A percentile compares a stretch with the other conserved stretches of the same genome.
These are phyloP conservation scores for Epichloe aotearoae DNA, from an alignment of 2,329 filamentous ascomycete genomes.

Conservation along the genomic window DNA sequence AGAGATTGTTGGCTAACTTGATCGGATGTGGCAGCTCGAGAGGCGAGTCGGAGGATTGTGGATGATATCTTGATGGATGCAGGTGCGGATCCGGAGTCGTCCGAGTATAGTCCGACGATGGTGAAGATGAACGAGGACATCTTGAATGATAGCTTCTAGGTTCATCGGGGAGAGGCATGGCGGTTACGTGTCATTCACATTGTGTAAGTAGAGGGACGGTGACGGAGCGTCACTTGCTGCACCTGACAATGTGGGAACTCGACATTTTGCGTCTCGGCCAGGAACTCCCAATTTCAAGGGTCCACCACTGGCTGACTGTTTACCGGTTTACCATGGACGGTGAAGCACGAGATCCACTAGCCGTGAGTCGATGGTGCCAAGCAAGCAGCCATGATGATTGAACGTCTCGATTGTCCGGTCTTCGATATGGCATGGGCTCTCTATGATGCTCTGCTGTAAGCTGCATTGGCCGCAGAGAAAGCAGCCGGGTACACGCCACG, in stretches of 20 bases:
- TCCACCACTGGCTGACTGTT: too few relatives aligned
- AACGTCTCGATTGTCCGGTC: not conserved
- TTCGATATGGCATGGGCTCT: not conserved
- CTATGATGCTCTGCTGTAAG: not conserved
- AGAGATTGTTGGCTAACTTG: not conserved
- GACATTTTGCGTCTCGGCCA: too few relatives aligned
- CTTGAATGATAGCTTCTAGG: constrained; percentile 47
- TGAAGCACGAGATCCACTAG: not conserved
- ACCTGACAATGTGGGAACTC: not conserved
- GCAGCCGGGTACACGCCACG: not conserved
- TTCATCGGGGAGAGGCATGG: not conserved
- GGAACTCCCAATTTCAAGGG: too few relatives aligned
- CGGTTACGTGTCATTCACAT: too few relatives aligned
- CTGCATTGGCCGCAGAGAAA: not conserved
- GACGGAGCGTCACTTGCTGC: not conserved
- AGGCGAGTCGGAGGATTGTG: constrained; percentile 70
- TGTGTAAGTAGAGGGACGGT: too few relatives aligned
- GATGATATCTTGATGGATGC: constrained; percentile 68
- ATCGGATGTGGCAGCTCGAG: constrained; percentile 40
- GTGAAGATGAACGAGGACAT: constrained; percentile 52
- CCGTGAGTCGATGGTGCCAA: not conserved
- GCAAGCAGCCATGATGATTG: not conserved
- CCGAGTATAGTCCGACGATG: constrained; percentile 51
- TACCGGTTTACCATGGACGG: not conserved
- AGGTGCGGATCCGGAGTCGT: constrained; percentile 44